Conservation (phyloP, 371 early-diverging fungal species). For the Rhizomucor pusillus region DNA sequence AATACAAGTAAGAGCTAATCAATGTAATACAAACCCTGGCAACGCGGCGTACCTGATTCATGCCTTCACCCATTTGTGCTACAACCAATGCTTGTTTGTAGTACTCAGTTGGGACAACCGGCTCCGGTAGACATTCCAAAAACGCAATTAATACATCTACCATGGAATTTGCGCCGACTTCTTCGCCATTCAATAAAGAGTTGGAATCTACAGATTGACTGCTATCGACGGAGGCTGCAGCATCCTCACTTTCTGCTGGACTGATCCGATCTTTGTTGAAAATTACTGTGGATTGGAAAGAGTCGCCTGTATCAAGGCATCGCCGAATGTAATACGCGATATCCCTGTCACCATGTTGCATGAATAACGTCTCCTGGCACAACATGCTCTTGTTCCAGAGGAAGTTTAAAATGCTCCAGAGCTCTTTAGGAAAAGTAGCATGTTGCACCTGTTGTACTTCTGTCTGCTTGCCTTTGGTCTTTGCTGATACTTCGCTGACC, state of each 20-base stretch:
- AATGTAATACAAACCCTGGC: neutral
- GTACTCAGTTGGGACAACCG: slow-evolving; percentile 67
- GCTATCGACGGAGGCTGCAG: neutral
- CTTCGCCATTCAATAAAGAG: slow-evolving; percentile 3
- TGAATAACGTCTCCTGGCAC: slow-evolving; percentile 62
- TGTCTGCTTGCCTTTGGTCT: neutral
- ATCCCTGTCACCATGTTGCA: slow-evolving; percentile 63
- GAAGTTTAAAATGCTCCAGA: slow-evolving; percentile 82
- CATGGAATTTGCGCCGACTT: slow-evolving; percentile 72
- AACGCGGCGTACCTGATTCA: slow-evolving; percentile 35
- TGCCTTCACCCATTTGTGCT: slow-evolving; percentile 39
- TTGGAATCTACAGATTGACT: slow-evolving; percentile 4
- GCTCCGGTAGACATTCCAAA: slow-evolving; percentile 71
- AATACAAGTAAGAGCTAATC: neutral
- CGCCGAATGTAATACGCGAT: slow-evolving; percentile 70
- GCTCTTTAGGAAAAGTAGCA: slow-evolving; percentile 72
- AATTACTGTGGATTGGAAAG: slow-evolving; percentile 61
- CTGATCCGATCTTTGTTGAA: slow-evolving; percentile 20
- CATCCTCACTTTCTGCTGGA: neutral
- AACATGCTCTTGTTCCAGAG: slow-evolving; percentile 54
- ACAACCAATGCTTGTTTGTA: slow-evolving; percentile 68
- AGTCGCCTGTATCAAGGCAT: slow-evolving; percentile 79
- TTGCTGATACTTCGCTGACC: slow-evolving; percentile 32
- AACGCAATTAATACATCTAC: slow-evolving; percentile 73
- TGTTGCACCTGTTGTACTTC: slow-evolving; percentile 24